Conservation (phyloP, 78 protist genomes). For the Bigelowiella natans region DNA sequence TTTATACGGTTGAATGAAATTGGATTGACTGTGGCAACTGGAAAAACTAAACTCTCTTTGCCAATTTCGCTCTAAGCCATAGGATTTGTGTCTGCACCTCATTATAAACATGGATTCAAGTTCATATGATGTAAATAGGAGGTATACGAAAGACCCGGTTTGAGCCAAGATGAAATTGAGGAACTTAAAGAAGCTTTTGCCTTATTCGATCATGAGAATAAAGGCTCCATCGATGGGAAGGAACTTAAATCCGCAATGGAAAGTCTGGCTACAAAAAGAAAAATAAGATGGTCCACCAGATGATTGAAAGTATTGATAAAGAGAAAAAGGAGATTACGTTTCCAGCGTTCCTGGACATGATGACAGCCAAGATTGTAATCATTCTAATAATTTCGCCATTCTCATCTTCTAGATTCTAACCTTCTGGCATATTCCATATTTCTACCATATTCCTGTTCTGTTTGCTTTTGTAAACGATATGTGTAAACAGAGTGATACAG, state of each 20-base stretch:
- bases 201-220: slow-evolving; percentile 15
- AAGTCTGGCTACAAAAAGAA: slow-evolving; percentile 83
- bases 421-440: too few relatives aligned
- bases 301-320: slow-evolving; percentile 53
- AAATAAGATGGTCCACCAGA: slow-evolving; percentile 65
- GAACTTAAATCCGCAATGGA: slow-evolving; percentile 88
- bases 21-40: too few relatives aligned
- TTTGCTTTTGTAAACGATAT: slow-evolving; percentile 74
- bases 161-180: slow-evolving; percentile 16
- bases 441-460: slow-evolving; percentile 62
- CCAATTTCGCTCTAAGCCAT: too few relatives aligned
- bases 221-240: slow-evolving; percentile 73
- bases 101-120: too few relatives aligned
- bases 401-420: neutral
- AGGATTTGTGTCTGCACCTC: too few relatives aligned
- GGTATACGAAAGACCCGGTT: neutral
- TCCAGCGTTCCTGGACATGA: neutral
- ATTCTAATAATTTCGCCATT: neutral
- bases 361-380: neutral
- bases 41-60: too few relatives aligned
- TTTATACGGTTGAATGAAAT: too few relatives aligned
- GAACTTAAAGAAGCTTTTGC: slow-evolving; percentile 24
- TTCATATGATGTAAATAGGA: too few relatives aligned
- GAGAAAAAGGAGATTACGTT: slow-evolving; percentile 54
- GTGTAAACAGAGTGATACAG: slow-evolving; percentile 44